Conservation (phyloP, 1,284 basidiomycete genomes). For the Malassezia brasiliensis region DNA sequence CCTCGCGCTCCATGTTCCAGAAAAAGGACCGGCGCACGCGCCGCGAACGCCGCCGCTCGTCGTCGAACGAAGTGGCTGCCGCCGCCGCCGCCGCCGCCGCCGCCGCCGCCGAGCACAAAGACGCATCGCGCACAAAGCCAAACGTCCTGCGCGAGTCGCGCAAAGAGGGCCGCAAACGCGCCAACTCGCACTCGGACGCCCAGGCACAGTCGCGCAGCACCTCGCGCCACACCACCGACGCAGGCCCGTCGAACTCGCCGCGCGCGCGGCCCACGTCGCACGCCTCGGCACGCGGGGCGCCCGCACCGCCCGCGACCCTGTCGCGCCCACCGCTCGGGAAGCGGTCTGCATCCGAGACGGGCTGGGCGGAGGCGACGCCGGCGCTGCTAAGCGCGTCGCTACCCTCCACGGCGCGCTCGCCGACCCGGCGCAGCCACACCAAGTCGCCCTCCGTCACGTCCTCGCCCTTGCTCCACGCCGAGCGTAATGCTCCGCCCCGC, state of each 20-base stretch:
- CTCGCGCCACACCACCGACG: background rate
- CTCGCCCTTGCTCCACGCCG: background rate
- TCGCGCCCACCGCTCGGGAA: background rate
- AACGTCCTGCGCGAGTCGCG: background rate
- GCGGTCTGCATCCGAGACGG: slow-evolving; percentile 5
- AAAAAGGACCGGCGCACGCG: background rate
- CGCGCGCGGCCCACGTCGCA: background rate
- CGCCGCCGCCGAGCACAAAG: background rate
- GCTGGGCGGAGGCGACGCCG: background rate
- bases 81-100: background rate
- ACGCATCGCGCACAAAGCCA: background rate
- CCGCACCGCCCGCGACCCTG: background rate
- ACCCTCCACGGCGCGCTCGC: background rate
- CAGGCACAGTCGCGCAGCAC: background rate
- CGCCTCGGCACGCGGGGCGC: background rate
- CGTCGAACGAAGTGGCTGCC: background rate
- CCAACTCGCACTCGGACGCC: slow-evolving; percentile 5
- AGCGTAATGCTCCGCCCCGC: background rate
- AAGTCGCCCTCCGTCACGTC: background rate
- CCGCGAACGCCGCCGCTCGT: background rate
- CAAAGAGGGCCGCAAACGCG: background rate
- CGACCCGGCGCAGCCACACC: background rate
- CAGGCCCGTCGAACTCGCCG: background rate
- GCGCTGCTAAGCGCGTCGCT: background rate
- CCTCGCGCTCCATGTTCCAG: background rate